Evolutionary conservation across 2,329 filamentous ascomycete species (phyloP).

Genomic region (Sphaerulina vaccinii): DNA sequence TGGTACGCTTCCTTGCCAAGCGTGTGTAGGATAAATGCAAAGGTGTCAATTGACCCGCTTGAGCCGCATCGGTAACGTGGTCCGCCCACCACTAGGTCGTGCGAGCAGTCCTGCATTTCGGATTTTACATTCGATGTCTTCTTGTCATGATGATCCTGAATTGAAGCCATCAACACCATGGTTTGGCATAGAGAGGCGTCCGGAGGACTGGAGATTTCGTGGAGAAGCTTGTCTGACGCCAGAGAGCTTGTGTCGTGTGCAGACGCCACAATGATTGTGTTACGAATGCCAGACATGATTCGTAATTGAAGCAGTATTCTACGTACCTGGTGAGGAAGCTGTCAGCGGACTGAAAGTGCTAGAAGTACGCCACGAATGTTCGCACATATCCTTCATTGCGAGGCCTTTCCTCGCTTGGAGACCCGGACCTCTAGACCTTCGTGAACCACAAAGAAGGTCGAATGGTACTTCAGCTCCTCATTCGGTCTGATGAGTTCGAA

Average conservation of each 20-base stretch:
- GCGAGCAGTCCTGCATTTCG: neutral
- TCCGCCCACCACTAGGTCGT: neutral
- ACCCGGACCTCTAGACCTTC: conserved; percentile 53
- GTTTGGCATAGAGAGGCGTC: no score
- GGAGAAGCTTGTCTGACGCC: no score
- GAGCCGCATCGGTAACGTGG: neutral
- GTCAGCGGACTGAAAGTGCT: neutral
- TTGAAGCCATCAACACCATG: no score
- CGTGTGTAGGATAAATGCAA: neutral
- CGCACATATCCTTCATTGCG: neutral
- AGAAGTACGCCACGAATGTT: neutral
- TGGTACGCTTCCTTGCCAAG: neutral
- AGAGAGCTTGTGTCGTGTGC: no score
- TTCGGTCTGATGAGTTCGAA: conserved; percentile 54
- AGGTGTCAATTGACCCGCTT: no score
- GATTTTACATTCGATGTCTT: neutral
- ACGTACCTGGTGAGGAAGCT: neutral
- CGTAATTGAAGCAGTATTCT: neutral
- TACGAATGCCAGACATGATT: no score
- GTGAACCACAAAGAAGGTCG: conserved; percentile 62
- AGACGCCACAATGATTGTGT: no score
- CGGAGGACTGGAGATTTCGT: no score
- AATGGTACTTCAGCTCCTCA: conserved; percentile 52
- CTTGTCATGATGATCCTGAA: neutral
- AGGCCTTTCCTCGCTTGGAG: conserved; percentile 38